Conservation (phyloP, 176 grass and related monocot genomes). For the Juncus effusus region DNA sequence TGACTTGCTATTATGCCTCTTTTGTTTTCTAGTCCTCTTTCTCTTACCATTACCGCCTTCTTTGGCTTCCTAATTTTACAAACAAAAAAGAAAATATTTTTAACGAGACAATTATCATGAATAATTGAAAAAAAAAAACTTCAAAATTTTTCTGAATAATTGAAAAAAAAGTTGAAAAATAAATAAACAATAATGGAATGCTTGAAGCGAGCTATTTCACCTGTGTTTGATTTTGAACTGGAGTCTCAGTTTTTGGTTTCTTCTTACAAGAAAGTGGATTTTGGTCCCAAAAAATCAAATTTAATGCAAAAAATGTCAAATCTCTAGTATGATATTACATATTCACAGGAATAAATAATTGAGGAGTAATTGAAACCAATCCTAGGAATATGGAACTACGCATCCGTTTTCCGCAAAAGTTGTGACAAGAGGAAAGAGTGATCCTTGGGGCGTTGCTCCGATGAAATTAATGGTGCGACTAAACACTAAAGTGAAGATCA, state of each 20-base stretch:
- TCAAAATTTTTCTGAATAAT: not conserved
- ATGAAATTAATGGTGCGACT: too few relatives aligned
- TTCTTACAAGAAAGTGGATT: conserved; percentile 97
- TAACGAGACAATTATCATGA: not conserved
- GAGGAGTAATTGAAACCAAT: too few relatives aligned
- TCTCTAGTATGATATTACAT: too few relatives aligned
- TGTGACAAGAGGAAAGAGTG: too few relatives aligned
- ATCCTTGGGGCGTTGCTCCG: too few relatives aligned
- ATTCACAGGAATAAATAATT: too few relatives aligned
- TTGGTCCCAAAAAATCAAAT: conserved; percentile 58
- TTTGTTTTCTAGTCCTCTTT: conserved; percentile 65
- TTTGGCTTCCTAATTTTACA: conserved; percentile 25
- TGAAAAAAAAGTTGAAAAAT: not conserved
- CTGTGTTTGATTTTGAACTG: conserved; percentile 48
- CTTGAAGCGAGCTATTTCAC: not conserved
- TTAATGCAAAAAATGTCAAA: not conserved
- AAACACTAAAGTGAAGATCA: too few relatives aligned
- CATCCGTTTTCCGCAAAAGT: too few relatives aligned
- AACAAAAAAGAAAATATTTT: conserved; percentile 7
- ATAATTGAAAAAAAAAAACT: not conserved
- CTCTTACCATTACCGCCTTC: conserved; percentile 34
- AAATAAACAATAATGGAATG: not conserved
- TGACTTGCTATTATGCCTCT: conserved; percentile 25
- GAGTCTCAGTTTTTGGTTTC: conserved; percentile 43
- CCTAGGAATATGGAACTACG: too few relatives aligned